A percentile compares a stretch with the other conserved stretches of the same genome.
These are phyloP conservation scores for Fusarium aywerte DNA, from an alignment of 2,329 filamentous ascomycete genomes.

Conservation along the genomic window DNA sequence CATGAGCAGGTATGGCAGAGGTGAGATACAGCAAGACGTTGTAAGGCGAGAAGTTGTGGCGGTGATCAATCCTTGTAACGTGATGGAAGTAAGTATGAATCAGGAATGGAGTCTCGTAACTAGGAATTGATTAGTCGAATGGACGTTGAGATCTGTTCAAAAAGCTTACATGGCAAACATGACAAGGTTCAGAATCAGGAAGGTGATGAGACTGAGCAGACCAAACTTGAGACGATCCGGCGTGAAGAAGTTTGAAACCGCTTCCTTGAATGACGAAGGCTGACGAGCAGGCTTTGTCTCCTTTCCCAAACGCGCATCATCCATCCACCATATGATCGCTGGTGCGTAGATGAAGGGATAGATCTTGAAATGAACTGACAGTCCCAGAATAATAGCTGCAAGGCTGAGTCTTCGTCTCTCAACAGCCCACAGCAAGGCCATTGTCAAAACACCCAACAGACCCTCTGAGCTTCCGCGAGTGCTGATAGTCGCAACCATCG, in stretches of 20 bases:
- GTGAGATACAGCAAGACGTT: slow-evolving; percentile 90
- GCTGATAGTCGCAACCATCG: slow-evolving; percentile 97
- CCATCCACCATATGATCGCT: slow-evolving; percentile 84
- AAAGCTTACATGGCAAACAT: slow-evolving; percentile 79
- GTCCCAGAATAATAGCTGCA: slow-evolving; percentile 79
- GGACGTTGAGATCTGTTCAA: neutral
- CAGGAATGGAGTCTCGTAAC: slow-evolving; percentile 83
- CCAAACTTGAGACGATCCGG: slow-evolving; percentile 67
- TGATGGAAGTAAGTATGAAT: slow-evolving; percentile 95
- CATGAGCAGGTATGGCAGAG: slow-evolving; percentile 66
- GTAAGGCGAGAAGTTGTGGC: slow-evolving; percentile 98
- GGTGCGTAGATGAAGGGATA: slow-evolving; percentile 97
- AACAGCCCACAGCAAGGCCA: slow-evolving; percentile 85
- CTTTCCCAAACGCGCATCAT: slow-evolving; percentile 59
- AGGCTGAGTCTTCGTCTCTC: slow-evolving; percentile 69
- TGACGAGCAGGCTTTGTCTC: neutral
- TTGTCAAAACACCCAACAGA: slow-evolving; percentile 84
- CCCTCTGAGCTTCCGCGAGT: slow-evolving; percentile 95
- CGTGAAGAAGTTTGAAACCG: slow-evolving; percentile 60
- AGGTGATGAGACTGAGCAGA: slow-evolving; percentile 75
- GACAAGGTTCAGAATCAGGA: slow-evolving; percentile 75
- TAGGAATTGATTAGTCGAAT: slow-evolving; percentile 46
- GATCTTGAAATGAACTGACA: slow-evolving; percentile 97
- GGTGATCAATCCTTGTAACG: slow-evolving; percentile 90
- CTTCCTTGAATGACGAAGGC: slow-evolving; percentile 37